Base-by-base conservation (phyloP, 148 eudicot species). In the Vaccinium myrtillus region DNA sequence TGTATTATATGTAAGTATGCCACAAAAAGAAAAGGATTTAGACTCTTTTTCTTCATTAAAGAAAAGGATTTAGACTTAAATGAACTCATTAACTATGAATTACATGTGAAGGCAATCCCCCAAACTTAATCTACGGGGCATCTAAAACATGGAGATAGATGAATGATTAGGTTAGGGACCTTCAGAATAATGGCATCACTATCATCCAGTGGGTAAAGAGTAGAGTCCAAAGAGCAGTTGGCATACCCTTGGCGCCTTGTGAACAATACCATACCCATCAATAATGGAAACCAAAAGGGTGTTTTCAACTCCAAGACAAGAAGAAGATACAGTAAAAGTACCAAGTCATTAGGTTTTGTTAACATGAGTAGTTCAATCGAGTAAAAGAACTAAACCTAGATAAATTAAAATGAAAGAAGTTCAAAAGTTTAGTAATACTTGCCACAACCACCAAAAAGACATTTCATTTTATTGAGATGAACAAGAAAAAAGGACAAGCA, bases 271-370 rank as follows among this genome's bases (percentile, higher is more conserved):
- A 11, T 23, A 9, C 71, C 9, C 71, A 10, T 12, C 14, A 63
- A n/a, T 63, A 27, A 63, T 12, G 32, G 15, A 46, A 46, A 76
- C 15, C 10, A 76, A 48, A 46, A 6, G 7, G 13, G 23, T 48
- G 79, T 76, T 13, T 77, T 8, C 48, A 46, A 75, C 23, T 77
- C 80, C 80, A 50, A 51, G 80, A 50, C 19, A 77, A 49, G 27
- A 50, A 21, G 51, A 75, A 75, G 16, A 46, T 46, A 32, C 10
- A 0, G 48, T 65, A 71, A 14, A 13, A 71, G 75, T 32, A 12
- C 16, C 10, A 1, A 27, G 19, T 30, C 27, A 65, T 30, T 11
- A 25, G 75, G 75, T 27, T 73, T 32, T 71, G 77, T 21, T 75
- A 49, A 50, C 3, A 58, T 39, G 50, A 49, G 59, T 11, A 46